These are phyloP conservation scores for Murraya paniculata DNA, from an alignment of 345 rosid genomes.

Conservation along the genomic window DNA sequence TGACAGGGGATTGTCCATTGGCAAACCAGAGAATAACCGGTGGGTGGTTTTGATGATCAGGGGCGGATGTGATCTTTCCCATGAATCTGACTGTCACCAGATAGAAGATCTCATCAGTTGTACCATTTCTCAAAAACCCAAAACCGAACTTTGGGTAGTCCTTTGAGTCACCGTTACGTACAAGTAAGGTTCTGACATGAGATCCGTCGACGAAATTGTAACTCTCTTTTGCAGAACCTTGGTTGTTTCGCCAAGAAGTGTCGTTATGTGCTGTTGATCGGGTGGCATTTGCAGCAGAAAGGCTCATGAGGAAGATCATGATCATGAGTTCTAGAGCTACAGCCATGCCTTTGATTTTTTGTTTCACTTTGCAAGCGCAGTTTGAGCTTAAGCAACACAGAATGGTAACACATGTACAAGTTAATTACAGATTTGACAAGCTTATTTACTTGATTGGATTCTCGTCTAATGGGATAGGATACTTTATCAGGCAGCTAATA, in stretches of 20 bases:
- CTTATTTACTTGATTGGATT: background rate
- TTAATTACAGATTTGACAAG: background rate
- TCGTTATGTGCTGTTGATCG: background rate
- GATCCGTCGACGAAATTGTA: background rate
- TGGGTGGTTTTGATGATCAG: background rate
- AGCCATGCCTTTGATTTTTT: background rate
- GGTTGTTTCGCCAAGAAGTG: background rate
- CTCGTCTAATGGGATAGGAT: background rate
- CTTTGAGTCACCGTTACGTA: background rate
- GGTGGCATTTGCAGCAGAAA: background rate
- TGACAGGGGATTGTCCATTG: slow-evolving; percentile 14
- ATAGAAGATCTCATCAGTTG: background rate
- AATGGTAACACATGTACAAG: background rate
- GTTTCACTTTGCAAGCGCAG: background rate
- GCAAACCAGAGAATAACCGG: slow-evolving; percentile 8
- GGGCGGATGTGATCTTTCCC: background rate
- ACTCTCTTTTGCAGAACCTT: background rate
- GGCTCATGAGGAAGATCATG: background rate
- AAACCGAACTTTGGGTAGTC: background rate
- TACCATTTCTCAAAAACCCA: background rate
- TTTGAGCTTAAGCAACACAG: background rate
- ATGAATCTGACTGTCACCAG: background rate
- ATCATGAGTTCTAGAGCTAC: background rate
- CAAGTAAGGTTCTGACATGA: background rate
- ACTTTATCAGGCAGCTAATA: background rate